These are phyloP conservation scores for Dioscorea zingiberensis DNA, from an alignment of 106 monocot species.

Conservation along the genomic window DNA sequence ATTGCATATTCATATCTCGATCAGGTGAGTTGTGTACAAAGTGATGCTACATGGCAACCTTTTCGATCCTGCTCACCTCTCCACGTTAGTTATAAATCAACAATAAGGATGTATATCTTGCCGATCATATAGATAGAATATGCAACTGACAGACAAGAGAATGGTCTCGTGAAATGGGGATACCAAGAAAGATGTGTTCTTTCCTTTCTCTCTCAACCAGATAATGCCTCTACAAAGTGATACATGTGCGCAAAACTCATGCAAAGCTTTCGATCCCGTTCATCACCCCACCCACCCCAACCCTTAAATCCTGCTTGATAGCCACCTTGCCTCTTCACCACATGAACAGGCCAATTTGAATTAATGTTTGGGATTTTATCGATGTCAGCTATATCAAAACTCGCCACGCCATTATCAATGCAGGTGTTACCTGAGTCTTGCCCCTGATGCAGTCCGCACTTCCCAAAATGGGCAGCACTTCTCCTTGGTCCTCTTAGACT, in stretches of 20 bases:
- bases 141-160: no score
- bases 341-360: slow-evolving; percentile 57
- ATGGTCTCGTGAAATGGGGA: no score
- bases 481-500: slow-evolving; percentile 69
- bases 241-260: slow-evolving; percentile 88
- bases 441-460: slow-evolving; percentile 96
- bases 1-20: no score
- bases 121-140: no score
- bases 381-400: slow-evolving; percentile 40
- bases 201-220: not conserved
- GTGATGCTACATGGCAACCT: no score
- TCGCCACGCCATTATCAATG: slow-evolving; percentile 50
- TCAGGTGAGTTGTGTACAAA: no score
- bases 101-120: no score
- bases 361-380: slow-evolving; percentile 67
- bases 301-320: slow-evolving; percentile 88
- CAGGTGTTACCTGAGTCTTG: slow-evolving; percentile 49
- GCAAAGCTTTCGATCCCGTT: slow-evolving; percentile 82
- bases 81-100: no score
- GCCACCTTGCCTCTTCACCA: slow-evolving; percentile 41
- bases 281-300: slow-evolving; percentile 97
- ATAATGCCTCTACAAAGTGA: slow-evolving; percentile 16
- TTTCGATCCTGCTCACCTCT: no score
- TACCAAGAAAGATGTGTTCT: no score
- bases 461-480: slow-evolving; percentile 91